Evolutionary conservation across 306 rosid species (phyloP).

Genomic region (Sechiopsis laciniata): DNA sequence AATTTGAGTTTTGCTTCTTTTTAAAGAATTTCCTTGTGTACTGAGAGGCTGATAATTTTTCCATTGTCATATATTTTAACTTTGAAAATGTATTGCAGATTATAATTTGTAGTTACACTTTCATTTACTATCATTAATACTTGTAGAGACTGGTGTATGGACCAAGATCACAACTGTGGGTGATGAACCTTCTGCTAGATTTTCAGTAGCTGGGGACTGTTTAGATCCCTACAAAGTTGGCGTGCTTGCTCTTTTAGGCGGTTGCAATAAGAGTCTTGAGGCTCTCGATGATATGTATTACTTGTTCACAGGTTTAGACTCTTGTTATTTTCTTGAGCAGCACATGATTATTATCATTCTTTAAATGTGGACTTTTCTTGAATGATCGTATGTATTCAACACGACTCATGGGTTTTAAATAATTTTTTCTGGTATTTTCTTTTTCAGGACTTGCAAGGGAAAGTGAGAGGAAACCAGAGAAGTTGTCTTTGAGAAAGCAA

Average conservation of each 20-base stretch:
- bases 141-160: conserved; percentile 80
- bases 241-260: conserved; percentile 83
- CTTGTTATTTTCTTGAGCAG: not conserved
- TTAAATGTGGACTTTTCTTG: too few species aligned
- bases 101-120: conserved; percentile 13
- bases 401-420: conserved; percentile 8
- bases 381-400: not conserved
- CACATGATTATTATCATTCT: too few species aligned
- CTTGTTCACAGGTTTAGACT: conserved; percentile 68
- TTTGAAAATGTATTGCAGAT: not conserved
- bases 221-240: conserved; percentile 76
- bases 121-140: conserved; percentile 18
- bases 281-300: conserved; percentile 90
- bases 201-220: conserved; percentile 91
- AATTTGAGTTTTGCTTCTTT: not conserved
- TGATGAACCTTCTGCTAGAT: conserved; percentile 81
- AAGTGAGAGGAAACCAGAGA: conserved; percentile 69
- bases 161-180: conserved; percentile 53
- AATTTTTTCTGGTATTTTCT: conserved; percentile 26
- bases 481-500: conserved; percentile 82
- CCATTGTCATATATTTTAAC: too few species aligned
- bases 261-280: conserved; percentile 93
- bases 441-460: conserved; percentile 67
- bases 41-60: too few species aligned
- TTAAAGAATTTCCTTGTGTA: not conserved